Evolutionary conservation across 768 basidiomycete genomes (phyloP), one percentile per base, ranked within the genome.

Genomic region (Leccinum rimulosum): DNA sequence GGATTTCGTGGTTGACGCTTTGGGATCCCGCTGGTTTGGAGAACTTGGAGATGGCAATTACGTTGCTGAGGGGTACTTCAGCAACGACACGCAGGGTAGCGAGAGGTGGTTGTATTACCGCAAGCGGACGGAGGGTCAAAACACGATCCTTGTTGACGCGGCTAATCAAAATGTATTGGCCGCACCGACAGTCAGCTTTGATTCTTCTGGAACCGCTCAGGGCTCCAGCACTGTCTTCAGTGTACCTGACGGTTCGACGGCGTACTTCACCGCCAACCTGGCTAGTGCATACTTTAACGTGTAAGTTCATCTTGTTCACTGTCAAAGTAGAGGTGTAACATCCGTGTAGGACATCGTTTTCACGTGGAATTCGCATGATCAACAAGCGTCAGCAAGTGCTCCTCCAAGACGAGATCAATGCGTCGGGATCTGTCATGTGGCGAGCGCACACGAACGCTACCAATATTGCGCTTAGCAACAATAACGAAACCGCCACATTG

Each of bases 361-460:
- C 85, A 67, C 94, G 97, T 61, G 97, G 95, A 52, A 77, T 95
- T 55, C 90, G 94, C 50, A 69, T 87, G 59, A 67, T 98, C 63
- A 98, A 98, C 73, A 79, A 76, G 38, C 86, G 97, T 61, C 83
- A 81, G 61, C 97, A 98, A 74, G 87, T 98, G 14, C 84, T 99
- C 15, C 71, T 99, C 50, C 96, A 96, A 73, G 96, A 98, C 75
- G 97, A 99, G 69, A 87, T 98, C 68, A 80, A 74, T 17, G 76
- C 86, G 3, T 73, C 80, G 35, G 77, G 72, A 6, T 65, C 79
- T 22, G 72, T 97, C 50, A 83, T 87, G 77, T 97, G 96, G 96
- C 86, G 93, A 50, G 91, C 92, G 81, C 95, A 98, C 74, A 98
- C 96, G 57, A 98, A 98, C 74, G 95, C 96, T 11, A 93, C 93